Evolutionary conservation across 768 basidiomycete genomes (phyloP).

Genomic region (Rhizopogon vesiculosus): DNA sequence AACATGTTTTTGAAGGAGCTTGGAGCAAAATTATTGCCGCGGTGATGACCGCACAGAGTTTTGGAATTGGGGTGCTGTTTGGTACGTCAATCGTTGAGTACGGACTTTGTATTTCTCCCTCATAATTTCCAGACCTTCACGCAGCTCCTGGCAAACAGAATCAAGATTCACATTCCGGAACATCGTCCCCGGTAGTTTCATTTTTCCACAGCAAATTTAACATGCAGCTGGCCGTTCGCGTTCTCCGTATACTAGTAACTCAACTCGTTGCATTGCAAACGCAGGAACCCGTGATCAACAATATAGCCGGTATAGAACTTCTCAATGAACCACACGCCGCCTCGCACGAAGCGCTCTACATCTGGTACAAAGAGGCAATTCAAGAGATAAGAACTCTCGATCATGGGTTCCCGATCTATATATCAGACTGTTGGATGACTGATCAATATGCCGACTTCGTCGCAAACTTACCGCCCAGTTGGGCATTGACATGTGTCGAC

Average conservation of each 20-base stretch:
- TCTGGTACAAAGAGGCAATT: conserved; percentile 63
- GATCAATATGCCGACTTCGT: conserved; percentile 59
- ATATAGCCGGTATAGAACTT: conserved; percentile 54
- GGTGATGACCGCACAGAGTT: conserved; percentile 49
- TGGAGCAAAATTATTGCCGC: conserved; percentile 62
- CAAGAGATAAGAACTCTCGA: conserved; percentile 46
- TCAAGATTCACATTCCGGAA: conserved; percentile 60
- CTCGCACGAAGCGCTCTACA: conserved; percentile 44
- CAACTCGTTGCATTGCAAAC: conserved; percentile 44
- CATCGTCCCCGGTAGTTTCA: conserved; percentile 40
- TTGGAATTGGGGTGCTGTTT: conserved; percentile 70
- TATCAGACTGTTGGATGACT: conserved; percentile 74
- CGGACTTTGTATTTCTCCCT: conserved; percentile 13
- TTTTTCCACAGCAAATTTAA: conserved; percentile 46
- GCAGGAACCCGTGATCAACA: conserved; percentile 34
- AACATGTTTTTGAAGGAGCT: conserved; percentile 52
- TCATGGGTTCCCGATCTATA: conserved; percentile 59
- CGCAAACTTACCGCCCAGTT: conserved; percentile 23
- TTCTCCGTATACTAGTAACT: conserved; percentile 41
- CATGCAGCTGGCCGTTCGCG: conserved; percentile 41
- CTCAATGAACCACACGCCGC: conserved; percentile 57
- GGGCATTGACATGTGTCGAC: conserved; percentile 58
- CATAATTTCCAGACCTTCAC: conserved; percentile 52
- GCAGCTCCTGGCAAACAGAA: conserved; percentile 78
- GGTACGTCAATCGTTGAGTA: conserved; percentile 33